Evolutionary conservation across 805 yeast genomes (phyloP).

Genomic region (Hemisphaericaspora nanyangensis): DNA sequence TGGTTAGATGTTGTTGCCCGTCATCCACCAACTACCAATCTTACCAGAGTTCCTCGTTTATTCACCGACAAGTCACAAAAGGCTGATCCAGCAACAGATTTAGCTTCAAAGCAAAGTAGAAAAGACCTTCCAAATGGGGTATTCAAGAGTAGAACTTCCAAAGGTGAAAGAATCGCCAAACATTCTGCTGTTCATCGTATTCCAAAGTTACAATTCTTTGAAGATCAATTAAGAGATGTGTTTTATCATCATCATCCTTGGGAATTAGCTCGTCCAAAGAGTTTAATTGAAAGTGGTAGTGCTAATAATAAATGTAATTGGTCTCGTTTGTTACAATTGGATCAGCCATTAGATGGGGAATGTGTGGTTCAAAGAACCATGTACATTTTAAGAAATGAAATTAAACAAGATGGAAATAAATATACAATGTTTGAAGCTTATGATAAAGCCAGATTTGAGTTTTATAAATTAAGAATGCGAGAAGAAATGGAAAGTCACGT

Average conservation of each 20-base stretch:
- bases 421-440: constrained; percentile 61
- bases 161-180: constrained; percentile 32
- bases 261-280: constrained; percentile 91
- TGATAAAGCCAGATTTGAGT: constrained; percentile 83
- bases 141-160: constrained; percentile 47
- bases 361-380: constrained; percentile 43
- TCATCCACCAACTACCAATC: constrained; percentile 72
- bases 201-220: constrained; percentile 54
- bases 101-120: background rate
- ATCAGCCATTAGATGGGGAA: constrained; percentile 84
- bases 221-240: constrained; percentile 77
- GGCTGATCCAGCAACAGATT: background rate
- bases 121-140: constrained; percentile 10
- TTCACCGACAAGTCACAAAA: constrained; percentile 15
- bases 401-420: constrained; percentile 7
- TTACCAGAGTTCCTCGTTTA: constrained; percentile 43
- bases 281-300: constrained; percentile 72
- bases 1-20: constrained; percentile 87
- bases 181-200: constrained; percentile 43
- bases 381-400: constrained; percentile 27
- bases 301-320: constrained; percentile 66
- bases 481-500: constrained; percentile 74
- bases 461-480: constrained; percentile 79
- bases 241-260: constrained; percentile 96
- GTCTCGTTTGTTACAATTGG: constrained; percentile 69